These are phyloP conservation scores for Pythium phragmiticola DNA, from an alignment of 352 stramenopile species.

Conservation along the genomic window DNA sequence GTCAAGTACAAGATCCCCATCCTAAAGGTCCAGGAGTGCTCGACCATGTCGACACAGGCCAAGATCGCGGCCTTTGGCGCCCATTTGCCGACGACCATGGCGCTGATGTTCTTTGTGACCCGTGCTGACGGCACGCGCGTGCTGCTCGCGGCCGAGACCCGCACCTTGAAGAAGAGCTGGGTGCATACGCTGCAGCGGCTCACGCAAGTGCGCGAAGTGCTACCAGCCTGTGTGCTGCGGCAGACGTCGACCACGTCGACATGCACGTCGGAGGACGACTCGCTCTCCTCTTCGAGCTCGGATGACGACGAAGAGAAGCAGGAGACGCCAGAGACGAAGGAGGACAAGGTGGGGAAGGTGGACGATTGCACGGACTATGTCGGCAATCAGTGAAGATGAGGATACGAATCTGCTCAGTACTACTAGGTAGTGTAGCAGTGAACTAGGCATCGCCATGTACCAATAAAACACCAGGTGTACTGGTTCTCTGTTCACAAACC, in stretches of 20 bases:
- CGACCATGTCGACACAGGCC: slow-evolving; percentile 52
- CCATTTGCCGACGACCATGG: slow-evolving; percentile 42
- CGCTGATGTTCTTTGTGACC: slow-evolving; percentile 69
- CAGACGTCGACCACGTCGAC: slow-evolving; percentile 24
- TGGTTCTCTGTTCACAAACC: not conserved
- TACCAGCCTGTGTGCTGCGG: slow-evolving; percentile 15
- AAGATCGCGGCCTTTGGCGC: slow-evolving; percentile 64
- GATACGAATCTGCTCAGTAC: not conserved
- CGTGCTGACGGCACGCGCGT: slow-evolving; percentile 64
- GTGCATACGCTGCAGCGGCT: slow-evolving; percentile 45
- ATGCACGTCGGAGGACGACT: slow-evolving; percentile 24
- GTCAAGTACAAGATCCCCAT: slow-evolving; percentile 52
- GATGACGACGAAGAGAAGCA: slow-evolving; percentile 16
- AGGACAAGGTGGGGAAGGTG: not conserved
- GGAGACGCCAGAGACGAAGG: slow-evolving; percentile 8
- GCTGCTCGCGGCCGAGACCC: slow-evolving; percentile 47
- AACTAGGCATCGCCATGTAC: not conserved
- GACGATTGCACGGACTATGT: no score
- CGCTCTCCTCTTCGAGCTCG: not conserved
- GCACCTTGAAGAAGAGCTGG: slow-evolving; percentile 53
- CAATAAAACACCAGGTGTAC: not conserved
- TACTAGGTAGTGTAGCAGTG: not conserved
- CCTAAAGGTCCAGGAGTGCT: slow-evolving; percentile 59
- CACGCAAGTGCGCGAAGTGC: slow-evolving; percentile 48
- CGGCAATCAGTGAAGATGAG: not conserved